Evolutionary conservation across 768 basidiomycete species (phyloP), one percentile per base, ranked within the genome.

Genomic region (Serendipita indica): DNA sequence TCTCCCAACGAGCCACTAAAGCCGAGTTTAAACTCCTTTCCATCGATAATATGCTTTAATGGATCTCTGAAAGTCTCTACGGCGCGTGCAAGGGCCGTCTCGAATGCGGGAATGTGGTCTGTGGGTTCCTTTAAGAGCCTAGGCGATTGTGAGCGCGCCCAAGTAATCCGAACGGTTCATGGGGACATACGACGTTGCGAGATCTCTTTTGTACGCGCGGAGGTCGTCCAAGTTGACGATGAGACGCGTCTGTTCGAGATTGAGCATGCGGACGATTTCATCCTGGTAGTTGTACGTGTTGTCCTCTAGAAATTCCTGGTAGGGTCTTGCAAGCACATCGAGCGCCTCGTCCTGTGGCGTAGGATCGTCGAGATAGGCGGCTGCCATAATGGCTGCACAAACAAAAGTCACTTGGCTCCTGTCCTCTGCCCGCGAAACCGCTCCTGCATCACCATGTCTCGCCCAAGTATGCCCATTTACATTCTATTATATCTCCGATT

Each of bases 1-100:
- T 97, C 94, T 43, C 96, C 96, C 70, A 99, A 99, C 4, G 89
- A 93, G 56, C 96, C 96, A 64, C 87, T 85, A 69, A 97, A 83
- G 22, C 93, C 96, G 59, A 97, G 77, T 64, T 85, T 84, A 72
- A 83, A 97, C 63, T 75, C 80, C 68, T 86, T 93, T 60, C 79
- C 82, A 33, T 81, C 76, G 60, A 89, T 80, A 45, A 85, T 81
- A 71, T 93, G 84, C 72, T 93, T 92, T 45, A 84, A 79, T 14
- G 76, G 71, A 66, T 91, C 87, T 64, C 84, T 81, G 3, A 63
- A 41, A 3, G 86, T 74, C 64, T 84, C 74, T 56, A 93, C 80
- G 60, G 91, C 75, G 54, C 79, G 82, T 7, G 73, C 66, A 12
- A 98, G 77, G 33, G 91, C 96, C 33, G 81, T 79, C 59, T 99